A percentile compares a stretch with the other conserved stretches of the same genome.
Conservation (phyloP, 257 asterid genomes). For the Solanum paucissectum region DNA sequence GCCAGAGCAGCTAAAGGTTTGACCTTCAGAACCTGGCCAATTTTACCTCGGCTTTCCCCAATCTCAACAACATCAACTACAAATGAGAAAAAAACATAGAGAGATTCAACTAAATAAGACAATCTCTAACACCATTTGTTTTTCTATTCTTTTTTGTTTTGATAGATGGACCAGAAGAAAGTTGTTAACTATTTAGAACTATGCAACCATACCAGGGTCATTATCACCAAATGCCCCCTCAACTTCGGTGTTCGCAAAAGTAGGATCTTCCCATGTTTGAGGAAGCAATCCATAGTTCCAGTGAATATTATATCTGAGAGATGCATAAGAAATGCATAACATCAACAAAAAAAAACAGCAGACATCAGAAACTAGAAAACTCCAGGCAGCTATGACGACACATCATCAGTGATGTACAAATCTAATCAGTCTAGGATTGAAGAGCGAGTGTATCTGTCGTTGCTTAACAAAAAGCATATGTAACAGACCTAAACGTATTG, state of each 20-base stretch:
- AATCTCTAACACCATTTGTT: neutral
- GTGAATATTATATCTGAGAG: constrained; percentile 71
- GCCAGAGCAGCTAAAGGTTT: constrained; percentile 94
- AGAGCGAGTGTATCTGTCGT: neutral
- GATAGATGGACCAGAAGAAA: neutral
- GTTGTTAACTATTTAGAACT: neutral
- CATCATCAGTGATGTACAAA: neutral
- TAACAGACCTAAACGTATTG: neutral
- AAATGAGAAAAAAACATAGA: neutral
- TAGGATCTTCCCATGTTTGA: constrained; percentile 99
- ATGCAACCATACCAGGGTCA: constrained; percentile 58
- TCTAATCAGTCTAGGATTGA: neutral
- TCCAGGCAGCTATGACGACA: neutral
- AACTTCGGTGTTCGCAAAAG: constrained; percentile 70
- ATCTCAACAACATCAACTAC: constrained; percentile 98
- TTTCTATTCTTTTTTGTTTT: neutral
- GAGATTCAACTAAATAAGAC: neutral
- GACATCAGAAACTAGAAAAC: neutral
- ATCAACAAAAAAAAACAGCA: neutral
- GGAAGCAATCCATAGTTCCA: constrained; percentile 99
- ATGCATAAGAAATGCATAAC: neutral
- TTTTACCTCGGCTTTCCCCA: constrained; percentile 61
- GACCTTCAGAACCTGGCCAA: constrained; percentile 79
- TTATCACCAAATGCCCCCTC: constrained; percentile 99
- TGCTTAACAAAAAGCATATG: neutral